phyloP scores from a whole-genome alignment of 202 grass and related monocot genomes.

The Panicum hallii region DNA sequence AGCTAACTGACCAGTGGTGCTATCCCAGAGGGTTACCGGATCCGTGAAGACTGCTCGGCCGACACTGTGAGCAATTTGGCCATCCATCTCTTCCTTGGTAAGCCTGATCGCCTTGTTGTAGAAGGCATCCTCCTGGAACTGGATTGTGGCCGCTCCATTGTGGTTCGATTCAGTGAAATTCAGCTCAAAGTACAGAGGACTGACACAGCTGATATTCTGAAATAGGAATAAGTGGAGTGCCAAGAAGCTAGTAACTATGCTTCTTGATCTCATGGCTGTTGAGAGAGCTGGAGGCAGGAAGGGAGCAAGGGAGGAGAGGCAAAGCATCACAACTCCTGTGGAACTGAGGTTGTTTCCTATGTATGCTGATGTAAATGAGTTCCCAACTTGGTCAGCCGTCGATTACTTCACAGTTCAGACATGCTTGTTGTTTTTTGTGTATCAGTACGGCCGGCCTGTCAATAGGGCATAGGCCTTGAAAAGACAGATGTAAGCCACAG shows the following conservation, averaged over 20 bases:
- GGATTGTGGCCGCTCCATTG: conserved; percentile 18
- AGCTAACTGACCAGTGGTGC: conserved; percentile 53
- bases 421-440: conserved; percentile 9
- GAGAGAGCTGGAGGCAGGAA: conserved; percentile 5
- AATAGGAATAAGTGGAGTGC: conserved; percentile 44
- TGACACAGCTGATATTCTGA: conserved; percentile 18
- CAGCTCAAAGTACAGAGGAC: conserved; percentile 72
- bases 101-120: conserved; percentile 62
- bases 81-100: conserved; percentile 50
- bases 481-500: conserved; percentile 40
- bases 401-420: conserved; percentile 4
- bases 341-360: conserved; percentile 40
- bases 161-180: conserved; percentile 65
- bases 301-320: conserved; percentile 17
- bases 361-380: conserved; percentile 35
- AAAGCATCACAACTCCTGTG: conserved; percentile 8
- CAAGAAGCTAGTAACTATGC: conserved; percentile 37
- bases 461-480: conserved; percentile 13
- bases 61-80: conserved; percentile 35
- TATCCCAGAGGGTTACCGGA: conserved; percentile 72
- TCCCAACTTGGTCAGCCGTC: conserved; percentile 29
- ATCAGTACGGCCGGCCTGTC: conserved; percentile 32
- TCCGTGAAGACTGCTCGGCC: conserved; percentile 64
- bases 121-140: conserved; percentile 66
- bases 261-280: conserved; percentile 53